Conservation (phyloP, 108 stramenopile genomes). For the Chaetoceros muelleri region DNA sequence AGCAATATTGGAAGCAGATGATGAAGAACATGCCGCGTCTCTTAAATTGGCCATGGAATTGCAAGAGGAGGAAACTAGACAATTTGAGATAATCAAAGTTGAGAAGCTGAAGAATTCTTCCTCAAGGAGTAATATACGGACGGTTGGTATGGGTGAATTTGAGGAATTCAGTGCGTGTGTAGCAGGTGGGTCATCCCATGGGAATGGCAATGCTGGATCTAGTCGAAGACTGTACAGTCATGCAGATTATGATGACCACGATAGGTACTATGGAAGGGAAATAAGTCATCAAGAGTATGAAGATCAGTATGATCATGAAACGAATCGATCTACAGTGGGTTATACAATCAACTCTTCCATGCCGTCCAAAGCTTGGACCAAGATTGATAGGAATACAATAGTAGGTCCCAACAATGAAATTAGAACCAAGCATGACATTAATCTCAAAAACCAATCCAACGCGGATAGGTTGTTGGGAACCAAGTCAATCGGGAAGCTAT, state of each 20-base stretch:
- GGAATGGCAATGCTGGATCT: neutral
- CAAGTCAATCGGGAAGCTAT: neutral
- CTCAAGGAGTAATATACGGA: slow-evolving; percentile 12
- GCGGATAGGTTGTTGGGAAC: slow-evolving; percentile 23
- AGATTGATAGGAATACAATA: slow-evolving; percentile 35
- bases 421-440: slow-evolving; percentile 64
- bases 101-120: neutral
- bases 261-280: slow-evolving; percentile 7
- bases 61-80: slow-evolving; percentile 35
- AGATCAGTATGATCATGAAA: slow-evolving; percentile 20
- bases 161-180: slow-evolving; percentile 14
- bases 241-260: slow-evolving; percentile 8
- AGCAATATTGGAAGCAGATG: slow-evolving; percentile 43
- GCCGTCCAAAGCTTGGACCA: slow-evolving; percentile 23
- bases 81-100: slow-evolving; percentile 14
- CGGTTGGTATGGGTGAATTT: slow-evolving; percentile 30
- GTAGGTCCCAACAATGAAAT: slow-evolving; percentile 65
- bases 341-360: slow-evolving; percentile 47
- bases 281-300: slow-evolving; percentile 12
- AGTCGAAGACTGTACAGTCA: neutral
- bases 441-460: slow-evolving; percentile 40
- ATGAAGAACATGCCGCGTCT: slow-evolving; percentile 15
- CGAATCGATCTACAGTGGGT: slow-evolving; percentile 11
- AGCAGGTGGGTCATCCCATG: slow-evolving; percentile 2
- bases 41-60: slow-evolving; percentile 12